Evolutionary conservation across 208 protist species (phyloP).

Genomic region (Trypanosoma mega): DNA sequence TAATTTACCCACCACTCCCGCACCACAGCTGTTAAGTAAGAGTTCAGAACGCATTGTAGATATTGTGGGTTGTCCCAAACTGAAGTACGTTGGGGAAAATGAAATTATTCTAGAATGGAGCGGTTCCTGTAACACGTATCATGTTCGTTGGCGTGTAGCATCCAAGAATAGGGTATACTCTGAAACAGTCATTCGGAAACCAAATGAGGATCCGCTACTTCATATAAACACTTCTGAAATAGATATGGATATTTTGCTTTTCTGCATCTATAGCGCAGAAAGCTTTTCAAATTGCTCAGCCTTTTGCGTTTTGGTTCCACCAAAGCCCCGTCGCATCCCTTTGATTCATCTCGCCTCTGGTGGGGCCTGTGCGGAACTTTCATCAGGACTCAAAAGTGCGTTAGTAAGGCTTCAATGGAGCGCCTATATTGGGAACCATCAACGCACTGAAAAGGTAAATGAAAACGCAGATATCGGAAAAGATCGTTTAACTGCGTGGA

Average conservation of each 20-base stretch:
- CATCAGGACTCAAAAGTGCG: not conserved
- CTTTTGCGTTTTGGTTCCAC: conserved; percentile 18
- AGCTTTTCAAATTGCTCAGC: conserved; percentile 17
- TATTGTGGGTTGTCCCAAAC: conserved; percentile 18
- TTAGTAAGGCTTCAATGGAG: too few species aligned
- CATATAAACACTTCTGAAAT: conserved; percentile 10
- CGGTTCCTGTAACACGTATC: conserved; percentile 17
- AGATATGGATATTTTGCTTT: conserved; percentile 4
- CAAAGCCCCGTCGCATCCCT: not conserved
- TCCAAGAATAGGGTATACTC: conserved; percentile 10
- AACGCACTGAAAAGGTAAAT: too few species aligned
- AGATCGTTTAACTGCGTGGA: too few species aligned
- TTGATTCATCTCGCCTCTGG: not conserved
- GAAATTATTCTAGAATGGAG: conserved; percentile 17
- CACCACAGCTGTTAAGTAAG: not conserved
- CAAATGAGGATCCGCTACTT: not conserved
- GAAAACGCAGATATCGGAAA: too few species aligned
- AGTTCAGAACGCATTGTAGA: conserved; percentile 6
- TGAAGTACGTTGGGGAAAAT: not conserved
- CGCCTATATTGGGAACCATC: too few species aligned
- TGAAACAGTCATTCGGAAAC: not conserved
- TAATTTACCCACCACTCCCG: too few species aligned
- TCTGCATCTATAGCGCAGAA: conserved; percentile 18
- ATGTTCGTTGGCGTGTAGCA: conserved; percentile 17
- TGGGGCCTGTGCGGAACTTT: not conserved